These are phyloP conservation scores for Prunella vulgaris DNA, from an alignment of 257 asterid species.

Conservation along the genomic window DNA sequence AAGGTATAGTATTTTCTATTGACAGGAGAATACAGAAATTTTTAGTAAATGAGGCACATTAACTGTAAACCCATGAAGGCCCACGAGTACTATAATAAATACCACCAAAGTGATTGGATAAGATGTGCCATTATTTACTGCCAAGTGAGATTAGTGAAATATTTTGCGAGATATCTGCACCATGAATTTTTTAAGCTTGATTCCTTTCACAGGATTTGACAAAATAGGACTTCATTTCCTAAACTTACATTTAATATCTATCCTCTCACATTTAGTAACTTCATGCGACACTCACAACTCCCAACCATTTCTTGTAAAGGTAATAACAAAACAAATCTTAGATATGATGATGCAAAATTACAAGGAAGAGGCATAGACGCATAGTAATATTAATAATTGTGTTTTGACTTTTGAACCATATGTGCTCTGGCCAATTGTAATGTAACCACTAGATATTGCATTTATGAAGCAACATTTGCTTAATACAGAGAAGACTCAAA, in stretches of 20 bases:
- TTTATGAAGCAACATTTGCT: background rate
- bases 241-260: background rate
- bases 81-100: background rate
- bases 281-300: background rate
- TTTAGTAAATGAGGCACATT: background rate
- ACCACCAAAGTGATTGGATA: background rate
- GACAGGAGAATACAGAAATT: background rate
- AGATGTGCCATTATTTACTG: background rate
- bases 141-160: background rate
- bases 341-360: background rate
- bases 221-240: background rate
- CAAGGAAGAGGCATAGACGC: background rate
- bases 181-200: background rate
- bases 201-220: background rate
- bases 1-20: background rate
- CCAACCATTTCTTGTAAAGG: background rate
- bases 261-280: background rate
- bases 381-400: background rate
- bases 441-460: background rate
- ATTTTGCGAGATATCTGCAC: background rate
- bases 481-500: background rate
- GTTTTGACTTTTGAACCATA: background rate
- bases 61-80: background rate
- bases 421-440: background rate
- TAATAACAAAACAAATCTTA: background rate